Evolutionary conservation across 2,329 filamentous ascomycete species (phyloP).

Genomic region (Aureobasidium melanogenum): DNA sequence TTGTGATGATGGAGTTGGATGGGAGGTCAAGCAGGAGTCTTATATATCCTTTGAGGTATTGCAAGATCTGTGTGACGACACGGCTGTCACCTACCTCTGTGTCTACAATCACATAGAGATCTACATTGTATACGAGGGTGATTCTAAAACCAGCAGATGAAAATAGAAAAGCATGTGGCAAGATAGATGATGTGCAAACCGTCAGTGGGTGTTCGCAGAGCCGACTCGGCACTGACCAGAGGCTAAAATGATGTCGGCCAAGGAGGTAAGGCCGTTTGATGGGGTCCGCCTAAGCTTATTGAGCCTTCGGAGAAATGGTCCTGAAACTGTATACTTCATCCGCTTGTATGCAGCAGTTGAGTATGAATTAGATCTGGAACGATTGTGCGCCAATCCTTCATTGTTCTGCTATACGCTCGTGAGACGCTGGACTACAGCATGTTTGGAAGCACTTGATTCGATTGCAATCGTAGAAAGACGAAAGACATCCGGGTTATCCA

Average conservation of each 20-base stretch:
- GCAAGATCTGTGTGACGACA: background rate
- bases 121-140: constrained; percentile 3
- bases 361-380: no score
- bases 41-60: background rate
- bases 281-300: constrained; percentile 3
- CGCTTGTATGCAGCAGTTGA: background rate
- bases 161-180: background rate
- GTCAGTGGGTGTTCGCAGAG: background rate
- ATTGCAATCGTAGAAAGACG: no score
- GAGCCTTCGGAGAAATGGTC: background rate
- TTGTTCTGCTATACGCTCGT: background rate
- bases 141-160: constrained; percentile 4
- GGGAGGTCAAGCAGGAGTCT: background rate
- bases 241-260: constrained; percentile 6
- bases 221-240: background rate
- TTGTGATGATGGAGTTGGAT: constrained; percentile 3
- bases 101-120: background rate
- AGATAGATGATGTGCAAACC: constrained; percentile 4
- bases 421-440: no score
- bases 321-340: background rate
- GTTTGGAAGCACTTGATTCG: background rate
- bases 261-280: background rate
- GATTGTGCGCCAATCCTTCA: background rate
- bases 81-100: background rate
- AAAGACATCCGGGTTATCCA: background rate